These are phyloP conservation scores for Fomitopsis pinicola DNA, from an alignment of 1,284 basidiomycete genomes.

Conservation along the genomic window DNA sequence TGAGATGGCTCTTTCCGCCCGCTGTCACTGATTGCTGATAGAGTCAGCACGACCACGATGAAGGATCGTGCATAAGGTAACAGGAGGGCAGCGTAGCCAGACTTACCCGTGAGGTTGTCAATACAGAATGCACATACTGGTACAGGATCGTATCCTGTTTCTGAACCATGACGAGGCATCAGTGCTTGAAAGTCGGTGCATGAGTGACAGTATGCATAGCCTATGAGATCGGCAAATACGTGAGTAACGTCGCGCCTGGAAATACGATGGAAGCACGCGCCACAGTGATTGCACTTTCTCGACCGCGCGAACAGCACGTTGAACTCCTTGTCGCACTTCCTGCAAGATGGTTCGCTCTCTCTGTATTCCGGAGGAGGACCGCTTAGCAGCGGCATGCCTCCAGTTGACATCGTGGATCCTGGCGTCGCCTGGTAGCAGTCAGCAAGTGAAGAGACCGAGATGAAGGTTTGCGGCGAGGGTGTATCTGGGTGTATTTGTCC, in stretches of 20 bases:
- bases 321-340: conserved; percentile 75
- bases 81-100: background rate
- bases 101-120: conserved; percentile 62
- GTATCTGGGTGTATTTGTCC: background rate
- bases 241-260: background rate
- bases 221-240: conserved; percentile 30
- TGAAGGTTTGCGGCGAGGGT: background rate
- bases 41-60: background rate
- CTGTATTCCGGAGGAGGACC: conserved; percentile 38
- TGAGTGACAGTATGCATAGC: conserved; percentile 64
- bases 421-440: background rate
- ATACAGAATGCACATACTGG: conserved; percentile 71
- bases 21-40: conserved; percentile 53
- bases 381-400: conserved; percentile 67
- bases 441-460: background rate
- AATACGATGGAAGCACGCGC: conserved; percentile 35
- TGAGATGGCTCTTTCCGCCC: conserved; percentile 50
- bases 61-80: background rate
- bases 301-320: conserved; percentile 60
- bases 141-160: conserved; percentile 56
- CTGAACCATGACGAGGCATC: conserved; percentile 52
- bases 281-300: conserved; percentile 71
- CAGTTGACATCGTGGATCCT: background rate
- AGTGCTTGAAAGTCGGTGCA: conserved; percentile 73
- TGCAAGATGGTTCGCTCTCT: conserved; percentile 45